These are phyloP conservation scores for Vaccinium darrowii DNA, from an alignment of 148 eudicot species.

Conservation along the genomic window DNA sequence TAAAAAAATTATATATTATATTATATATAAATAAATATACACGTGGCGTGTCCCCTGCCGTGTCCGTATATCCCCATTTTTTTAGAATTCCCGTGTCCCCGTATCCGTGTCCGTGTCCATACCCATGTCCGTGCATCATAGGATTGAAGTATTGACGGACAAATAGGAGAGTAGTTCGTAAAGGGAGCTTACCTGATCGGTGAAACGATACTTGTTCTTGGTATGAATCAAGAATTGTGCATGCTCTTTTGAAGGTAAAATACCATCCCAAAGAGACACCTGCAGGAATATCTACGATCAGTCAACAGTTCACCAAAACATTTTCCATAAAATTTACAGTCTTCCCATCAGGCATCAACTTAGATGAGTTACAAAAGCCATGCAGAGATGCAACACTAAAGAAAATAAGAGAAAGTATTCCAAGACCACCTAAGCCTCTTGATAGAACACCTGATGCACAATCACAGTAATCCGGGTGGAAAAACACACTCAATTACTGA, in stretches of 20 bases:
- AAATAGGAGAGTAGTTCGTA: background rate
- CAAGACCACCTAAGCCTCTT: background rate
- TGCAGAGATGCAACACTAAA: slow-evolving; percentile 1
- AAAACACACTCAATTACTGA: background rate
- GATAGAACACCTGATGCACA: background rate
- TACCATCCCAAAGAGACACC: slow-evolving; percentile 95
- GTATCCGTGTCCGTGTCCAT: too few species aligned
- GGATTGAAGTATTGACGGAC: background rate
- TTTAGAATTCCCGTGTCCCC: too few species aligned
- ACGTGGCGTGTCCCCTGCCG: too few species aligned
- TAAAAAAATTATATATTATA: too few species aligned
- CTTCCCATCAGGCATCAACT: background rate
- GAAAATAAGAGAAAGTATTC: background rate
- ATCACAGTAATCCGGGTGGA: background rate
- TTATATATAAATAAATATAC: too few species aligned
- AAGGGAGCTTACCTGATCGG: slow-evolving; percentile 62
- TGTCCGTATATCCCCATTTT: too few species aligned
- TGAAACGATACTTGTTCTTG: slow-evolving; percentile 80
- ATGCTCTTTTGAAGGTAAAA: slow-evolving; percentile 69
- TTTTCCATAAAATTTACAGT: background rate
- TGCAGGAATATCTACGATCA: slow-evolving; percentile 19
- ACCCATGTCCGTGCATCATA: too few species aligned
- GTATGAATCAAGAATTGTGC: slow-evolving; percentile 67
- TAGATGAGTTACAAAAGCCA: background rate
- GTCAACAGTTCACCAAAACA: background rate